Base-by-base conservation (phyloP, 352 stramenopile species). In the Phytophthora cryptogea region DNA sequence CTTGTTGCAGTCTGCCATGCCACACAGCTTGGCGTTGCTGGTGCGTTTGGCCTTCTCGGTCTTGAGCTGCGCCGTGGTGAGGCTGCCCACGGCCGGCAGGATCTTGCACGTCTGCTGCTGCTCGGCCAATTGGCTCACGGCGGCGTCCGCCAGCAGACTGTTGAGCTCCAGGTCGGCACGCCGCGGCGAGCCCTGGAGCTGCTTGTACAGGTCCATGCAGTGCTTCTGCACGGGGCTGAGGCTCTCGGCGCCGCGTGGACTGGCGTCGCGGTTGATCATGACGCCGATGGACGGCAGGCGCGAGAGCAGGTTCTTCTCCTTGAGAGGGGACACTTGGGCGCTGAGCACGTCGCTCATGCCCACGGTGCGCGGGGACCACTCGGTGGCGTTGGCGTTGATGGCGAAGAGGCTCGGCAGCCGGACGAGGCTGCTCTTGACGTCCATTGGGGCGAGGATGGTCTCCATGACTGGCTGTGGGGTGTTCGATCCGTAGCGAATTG, bases 1-100 rank as follows among this genome's bases (percentile, higher is more conserved):
- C 53, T 94, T 94, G 42, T 74, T 78, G 68, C 85, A 94, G 5
- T 84, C 72, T 11, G 70, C 50, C 63, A 91, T 82, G 14, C 78
- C 83, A 54, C 85, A 94, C n/a, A 92, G 67, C 63, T 94, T 94
- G 54, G 83, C 80, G 40, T 70, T 83, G 64, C 66, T 87, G 2
- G 65, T 70, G 31, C 78, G 80, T 40, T 86, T 85, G 53, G 59
- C 36, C 39, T 73, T 82, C n/a, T n/a, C n/a, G n/a, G n/a, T n/a
- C n/a, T n/a, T n/a, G n/a, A n/a, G n/a, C n/a, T n/a, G n/a, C n/a
- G n/a, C n/a, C n/a, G n/a, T n/a, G n/a, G n/a, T n/a, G n/a, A n/a
- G n/a, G n/a, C n/a, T n/a, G n/a, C n/a, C n/a, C n/a, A n/a, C n/a
- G n/a, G n/a, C n/a, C n/a, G n/a, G n/a, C n/a, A n/a, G n/a, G 13